Base-by-base conservation (phyloP, 139 green algal species). In the Gonium pectorale region DNA sequence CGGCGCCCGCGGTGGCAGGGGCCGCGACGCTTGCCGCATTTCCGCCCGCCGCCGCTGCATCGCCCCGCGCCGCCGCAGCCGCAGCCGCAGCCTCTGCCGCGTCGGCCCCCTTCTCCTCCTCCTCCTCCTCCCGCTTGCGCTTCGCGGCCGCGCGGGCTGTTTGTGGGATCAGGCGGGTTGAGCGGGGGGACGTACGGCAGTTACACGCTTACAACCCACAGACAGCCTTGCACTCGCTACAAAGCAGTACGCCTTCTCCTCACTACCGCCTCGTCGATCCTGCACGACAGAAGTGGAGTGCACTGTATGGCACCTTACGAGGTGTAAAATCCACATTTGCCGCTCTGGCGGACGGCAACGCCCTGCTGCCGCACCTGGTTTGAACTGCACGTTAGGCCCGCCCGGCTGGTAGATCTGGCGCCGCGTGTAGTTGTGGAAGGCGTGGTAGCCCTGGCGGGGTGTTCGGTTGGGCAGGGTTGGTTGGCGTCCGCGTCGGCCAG, bases 391-490 rank as follows among this genome's bases (percentile, higher is more conserved):
- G 38, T 81, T 86, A 43, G 70, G 74, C 33, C 82, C 82, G 11
- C 75, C 75, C 26, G 75, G 41, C 59, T 70, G 56, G 38, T 82
- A 82, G 3, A 71, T 31, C 59, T 72, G 59, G 22, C 75, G 75
- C 75, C 75, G 59, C 40, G 87, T 86, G 44, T 86, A 99, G 90
- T 98, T 99, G 89, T 98, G 95, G 88, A 96, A 98, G 78, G 96
- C 96, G 79, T 97, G 96, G 19, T 92, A 96, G 71, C 96, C 75
- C 75, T 83, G 75, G n/a, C n/a, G n/a, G n/a, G n/a, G n/a, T n/a
- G n/a, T n/a, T n/a, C n/a, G n/a, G n/a, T n/a, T n/a, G n/a, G n/a
- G n/a, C n/a, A n/a, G n/a, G n/a, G n/a, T n/a, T n/a, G n/a, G n/a
- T n/a, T n/a, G n/a, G n/a, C n/a, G n/a, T n/a, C n/a, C n/a, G n/a